Conservation (phyloP, 371 early-diverging fungal species). For the Rhizomucor pusillus region DNA sequence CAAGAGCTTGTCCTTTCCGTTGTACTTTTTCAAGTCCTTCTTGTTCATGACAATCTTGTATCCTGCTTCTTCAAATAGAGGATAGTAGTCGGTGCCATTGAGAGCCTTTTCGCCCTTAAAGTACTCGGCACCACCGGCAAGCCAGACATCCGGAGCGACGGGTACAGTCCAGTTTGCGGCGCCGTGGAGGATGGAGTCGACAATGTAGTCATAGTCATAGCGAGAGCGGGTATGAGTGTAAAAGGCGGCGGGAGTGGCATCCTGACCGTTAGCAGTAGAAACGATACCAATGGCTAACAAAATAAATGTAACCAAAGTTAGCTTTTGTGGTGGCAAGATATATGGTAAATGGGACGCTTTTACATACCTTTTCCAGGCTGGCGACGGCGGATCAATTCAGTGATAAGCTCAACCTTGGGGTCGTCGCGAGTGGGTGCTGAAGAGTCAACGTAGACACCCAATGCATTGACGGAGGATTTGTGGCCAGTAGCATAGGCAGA, state of each 20-base stretch:
- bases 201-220: constrained; percentile 50
- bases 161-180: constrained; percentile 39
- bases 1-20: constrained; percentile 54
- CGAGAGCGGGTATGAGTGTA: constrained; percentile 62
- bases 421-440: constrained; percentile 54
- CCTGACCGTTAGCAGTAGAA: constrained; percentile 63
- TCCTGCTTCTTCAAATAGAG: constrained; percentile 46
- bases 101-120: constrained; percentile 51
- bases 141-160: constrained; percentile 67
- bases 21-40: constrained; percentile 48
- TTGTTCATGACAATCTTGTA: constrained; percentile 62
- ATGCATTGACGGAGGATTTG: constrained; percentile 58
- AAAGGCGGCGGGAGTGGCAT: constrained; percentile 77
- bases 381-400: constrained; percentile 71
- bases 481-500: constrained; percentile 70
- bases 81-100: constrained; percentile 59
- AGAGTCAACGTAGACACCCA: constrained; percentile 68
- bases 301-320: not conserved
- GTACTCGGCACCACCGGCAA: constrained; percentile 66
- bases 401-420: constrained; percentile 62
- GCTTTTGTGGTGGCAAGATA: not conserved
- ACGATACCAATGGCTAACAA: constrained; percentile 65
- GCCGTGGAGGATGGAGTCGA: constrained; percentile 66
- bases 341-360: constrained; percentile 1
- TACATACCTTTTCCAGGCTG: constrained; percentile 53